A percentile compares a stretch with the other conserved stretches of the same genome.
phyloP scores from a whole-genome alignment of 1,284 basidiomycete genomes.

The Leccinum subrobustum region DNA sequence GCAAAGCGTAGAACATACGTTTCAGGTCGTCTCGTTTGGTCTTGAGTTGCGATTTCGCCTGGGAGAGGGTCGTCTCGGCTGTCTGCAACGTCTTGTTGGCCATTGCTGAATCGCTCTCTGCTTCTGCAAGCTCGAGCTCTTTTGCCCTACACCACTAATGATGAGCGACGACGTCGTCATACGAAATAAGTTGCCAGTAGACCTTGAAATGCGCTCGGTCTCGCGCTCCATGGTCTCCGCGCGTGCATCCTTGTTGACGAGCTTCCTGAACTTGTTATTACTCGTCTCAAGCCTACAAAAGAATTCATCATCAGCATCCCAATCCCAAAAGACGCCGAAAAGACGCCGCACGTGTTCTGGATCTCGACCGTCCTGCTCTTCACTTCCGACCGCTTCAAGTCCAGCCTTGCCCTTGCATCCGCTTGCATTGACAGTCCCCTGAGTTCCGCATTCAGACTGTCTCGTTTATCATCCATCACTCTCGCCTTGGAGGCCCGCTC shows the following conservation, averaged over 20 bases:
- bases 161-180: background rate
- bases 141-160: conserved; percentile 50
- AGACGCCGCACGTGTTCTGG: conserved; percentile 57
- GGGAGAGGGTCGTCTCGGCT: conserved; percentile 59
- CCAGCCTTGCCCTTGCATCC: conserved; percentile 79
- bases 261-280: conserved; percentile 60
- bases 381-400: conserved; percentile 72
- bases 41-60: conserved; percentile 59
- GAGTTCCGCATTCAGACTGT: conserved; percentile 73
- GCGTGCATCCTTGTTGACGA: conserved; percentile 58
- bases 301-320: background rate
- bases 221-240: conserved; percentile 72
- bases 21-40: conserved; percentile 63
- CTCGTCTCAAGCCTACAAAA: conserved; percentile 57
- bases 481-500: conserved; percentile 57
- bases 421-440: conserved; percentile 77
- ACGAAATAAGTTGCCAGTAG: conserved; percentile 23
- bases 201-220: conserved; percentile 61
- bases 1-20: conserved; percentile 38
- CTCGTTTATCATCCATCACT: conserved; percentile 68
- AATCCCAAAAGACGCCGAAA: background rate
- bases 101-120: conserved; percentile 49
- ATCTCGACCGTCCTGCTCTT: conserved; percentile 66
- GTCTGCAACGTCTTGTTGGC: conserved; percentile 60
- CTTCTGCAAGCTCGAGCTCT: conserved; percentile 58